Evolutionary conservation across 2,329 filamentous ascomycete species (phyloP), one percentile per base, ranked within the genome.

Genomic region (Exophiala mesophila): DNA sequence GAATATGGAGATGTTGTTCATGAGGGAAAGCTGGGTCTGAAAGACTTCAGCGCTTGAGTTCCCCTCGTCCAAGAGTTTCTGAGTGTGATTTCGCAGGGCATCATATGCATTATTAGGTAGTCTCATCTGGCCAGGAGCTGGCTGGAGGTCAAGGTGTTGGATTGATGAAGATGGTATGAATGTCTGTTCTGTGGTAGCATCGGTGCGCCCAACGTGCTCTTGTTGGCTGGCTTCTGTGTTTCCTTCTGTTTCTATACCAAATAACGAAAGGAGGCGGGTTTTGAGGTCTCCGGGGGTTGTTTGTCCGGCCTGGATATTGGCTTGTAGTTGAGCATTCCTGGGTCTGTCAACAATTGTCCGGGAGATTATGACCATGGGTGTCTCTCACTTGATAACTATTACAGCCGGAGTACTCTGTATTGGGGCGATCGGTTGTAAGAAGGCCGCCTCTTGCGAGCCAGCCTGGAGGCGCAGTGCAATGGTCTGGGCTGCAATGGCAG

Each of bases 341-440:
- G 28, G n/a, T 31, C 8, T 29, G 12, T 52, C 32, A 40, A 38
- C 15, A 41, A 41, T 5, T 26, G 23, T 26, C 24, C 9, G 36
- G 12, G 17, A 24, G 16, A 24, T 7, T 23, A 28, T 31, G 13
- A 16, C 34, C 15, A 36, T 29, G 36, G 9, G 15, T 34, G 36
- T n/a, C 47, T 59, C 73, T 39, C 68, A 83, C 77, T 82, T 79
- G 55, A 95, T 89, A 15, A 94, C 70, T 12, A 95, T 75, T 6
- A 95, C 66, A 1, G 84, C 84, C 0, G 90, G 89, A n/a, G 80
- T 79, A 53, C 79, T 79, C 1, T 78, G 76, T n/a, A 95, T 69
- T 0, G 87, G 85, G 56, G 87, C 94, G 57, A 95, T 85, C 33
- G 86, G 85, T 7, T 82, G 77, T 10, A 97, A 71, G 57, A 88